Base-by-base conservation (phyloP, 345 rosid species). In the Citrus sinensis region DNA sequence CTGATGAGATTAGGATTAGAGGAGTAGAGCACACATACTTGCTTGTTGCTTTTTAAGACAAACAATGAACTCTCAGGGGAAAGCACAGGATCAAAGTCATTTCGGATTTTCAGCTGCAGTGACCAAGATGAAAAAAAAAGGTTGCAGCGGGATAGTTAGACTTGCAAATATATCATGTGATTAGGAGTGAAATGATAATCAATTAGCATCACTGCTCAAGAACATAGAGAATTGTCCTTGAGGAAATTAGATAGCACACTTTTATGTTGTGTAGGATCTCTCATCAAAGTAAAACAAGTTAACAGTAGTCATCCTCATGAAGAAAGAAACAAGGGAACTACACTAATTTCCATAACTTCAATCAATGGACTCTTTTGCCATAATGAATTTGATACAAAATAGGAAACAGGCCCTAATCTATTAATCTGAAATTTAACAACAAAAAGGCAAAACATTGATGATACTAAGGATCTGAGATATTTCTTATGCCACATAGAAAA, bases 21-120 rank as follows among this genome's bases (percentile, higher is more conserved):
- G 42, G 32, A 73, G 34, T 27, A 76, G 16, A 39, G 42, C 29
- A 42, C 76, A 27, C 91, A 84, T 92, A 93, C 99, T 82, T 90
- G 95, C 81, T 93, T 94, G 85, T 92, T 87, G 83, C 98, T 92
- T 93, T 97, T 97, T 83, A 97, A 85, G 77, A 97, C 93, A 81
- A 97, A 97, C 86, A 94, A 85, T 72, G 99, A 97, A 84, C 99
- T 97, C 92, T 97, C 98, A 1, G 99, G 99, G 63, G 99, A 97
- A 80, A 97, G 97, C 74, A 94, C 98, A 22, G 99, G 99, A 83
- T 97, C 99, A 87, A 97, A 97, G 90, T 97, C 99, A 86, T 94
- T 97, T 81, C 98, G 91, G 83, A 97, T 97, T 92, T 94, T 97
- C 68, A 97, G 93, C 99, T 94, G 92, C 83, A 82, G n/a, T 66